Evolutionary conservation across 495 filamentous ascomycete species (phyloP), one percentile per base, ranked within the genome.

Genomic region (Articulospora tetracladia): DNA sequence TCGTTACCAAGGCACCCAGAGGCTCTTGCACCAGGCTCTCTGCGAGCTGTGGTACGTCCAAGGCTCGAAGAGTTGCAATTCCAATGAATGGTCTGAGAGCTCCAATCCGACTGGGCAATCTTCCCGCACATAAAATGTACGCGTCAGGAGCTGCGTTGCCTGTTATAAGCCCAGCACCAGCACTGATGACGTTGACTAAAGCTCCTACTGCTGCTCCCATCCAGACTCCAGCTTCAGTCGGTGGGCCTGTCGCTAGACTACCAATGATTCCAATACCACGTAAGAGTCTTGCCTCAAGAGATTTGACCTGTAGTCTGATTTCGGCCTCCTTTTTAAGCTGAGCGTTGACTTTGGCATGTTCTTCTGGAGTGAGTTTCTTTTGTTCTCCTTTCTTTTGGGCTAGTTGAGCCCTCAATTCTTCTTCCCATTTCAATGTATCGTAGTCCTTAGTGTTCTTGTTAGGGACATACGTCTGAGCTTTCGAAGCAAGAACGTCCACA

Each of bases 391-490:
- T 94, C 78, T 97, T 98, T 64, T 90, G 78, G 23, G 91, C 93
- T 41, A 98, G 75, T 66, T 98, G 92, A 32, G 83, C 81, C 50
- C 92, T 76, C n/a, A 98, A 80, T 58, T 98, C 94, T 66, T 90
- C 86, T 72, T 98, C 94, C 94, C 94, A 98, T 74, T 97, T 97
- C 52, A 97, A 68, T 0, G 90, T 96, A 66, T 98, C 89, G 61
- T 97, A 96, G 69, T 98, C 94, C 70, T 90, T 97, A 56, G 68
- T 85, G 64, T 88, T 97, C 72, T 90, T 97, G 66, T 90, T 83
- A 8, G 89, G 81, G 15, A 83, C 67, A n/a, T 78, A 77, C 49
- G 77, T 79, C 64, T 86, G 84, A 1, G 77, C 75, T 70, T 93
- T 93, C 66, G 85, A 89, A 28, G 87, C 89, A 3, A 98, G 78